phyloP scores from a whole-genome alignment of 2,329 filamentous ascomycete genomes.

The Stachybotrys echinatus region DNA sequence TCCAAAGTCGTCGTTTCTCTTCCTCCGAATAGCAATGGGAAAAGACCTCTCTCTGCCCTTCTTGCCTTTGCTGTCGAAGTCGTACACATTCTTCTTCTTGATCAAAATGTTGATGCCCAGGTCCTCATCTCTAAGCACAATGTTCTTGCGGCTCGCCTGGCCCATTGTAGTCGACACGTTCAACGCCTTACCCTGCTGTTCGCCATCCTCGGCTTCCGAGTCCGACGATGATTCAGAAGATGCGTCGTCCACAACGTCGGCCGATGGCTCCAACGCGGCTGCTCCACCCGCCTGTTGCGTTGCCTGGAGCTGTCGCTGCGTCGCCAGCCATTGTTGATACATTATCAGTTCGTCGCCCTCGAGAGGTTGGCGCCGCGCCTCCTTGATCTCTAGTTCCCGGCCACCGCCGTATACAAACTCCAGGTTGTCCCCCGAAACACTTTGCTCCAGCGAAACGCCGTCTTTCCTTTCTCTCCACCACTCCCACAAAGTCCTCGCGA shows the following conservation, averaged over 20 bases:
- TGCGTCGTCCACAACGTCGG: slow-evolving; percentile 74
- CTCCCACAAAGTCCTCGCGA: slow-evolving; percentile 74
- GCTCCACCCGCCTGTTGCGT: slow-evolving; percentile 68
- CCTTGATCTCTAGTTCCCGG: slow-evolving; percentile 53
- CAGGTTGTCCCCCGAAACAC: slow-evolving; percentile 48
- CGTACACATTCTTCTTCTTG: slow-evolving; percentile 83
- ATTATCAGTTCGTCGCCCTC: slow-evolving; percentile 70
- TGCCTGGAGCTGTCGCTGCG: slow-evolving; percentile 80
- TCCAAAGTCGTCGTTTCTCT: slow-evolving; percentile 84
- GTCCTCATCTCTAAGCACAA: slow-evolving; percentile 82
- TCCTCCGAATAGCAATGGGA: slow-evolving; percentile 74
- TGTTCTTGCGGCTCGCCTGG: slow-evolving; percentile 78
- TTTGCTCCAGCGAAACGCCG: slow-evolving; percentile 55
- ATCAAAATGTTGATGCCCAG: slow-evolving; percentile 87
- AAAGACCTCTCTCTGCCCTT: slow-evolving; percentile 91
- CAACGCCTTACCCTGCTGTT: slow-evolving; percentile 86
- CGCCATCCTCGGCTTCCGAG: slow-evolving; percentile 82
- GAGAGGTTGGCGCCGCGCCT: slow-evolving; percentile 59
- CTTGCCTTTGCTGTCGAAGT: slow-evolving; percentile 87
- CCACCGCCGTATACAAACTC: slow-evolving; percentile 64
- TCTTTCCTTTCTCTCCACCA: slow-evolving; percentile 68
- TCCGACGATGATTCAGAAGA: slow-evolving; percentile 81
- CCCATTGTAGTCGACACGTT: slow-evolving; percentile 83
- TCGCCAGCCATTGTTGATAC: slow-evolving; percentile 90
- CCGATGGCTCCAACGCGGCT: slow-evolving; percentile 61